Percentiles rank a stretch among this genome's conserved stretches.
These are phyloP conservation scores for Tolypocladium capitatum DNA, from an alignment of 2,329 filamentous ascomycete genomes.

Conservation along the genomic window DNA sequence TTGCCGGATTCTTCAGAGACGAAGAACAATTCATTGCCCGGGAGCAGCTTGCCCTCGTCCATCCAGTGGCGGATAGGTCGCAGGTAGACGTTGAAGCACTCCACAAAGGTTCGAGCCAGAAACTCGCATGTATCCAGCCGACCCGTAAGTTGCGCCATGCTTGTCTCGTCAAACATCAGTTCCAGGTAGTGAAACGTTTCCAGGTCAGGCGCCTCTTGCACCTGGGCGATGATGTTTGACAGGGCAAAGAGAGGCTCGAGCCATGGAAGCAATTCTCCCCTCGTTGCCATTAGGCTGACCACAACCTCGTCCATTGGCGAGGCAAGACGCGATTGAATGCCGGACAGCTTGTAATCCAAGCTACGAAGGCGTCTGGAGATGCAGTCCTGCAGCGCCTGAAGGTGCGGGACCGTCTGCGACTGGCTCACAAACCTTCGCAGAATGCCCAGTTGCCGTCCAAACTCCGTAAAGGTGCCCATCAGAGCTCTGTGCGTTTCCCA, in stretches of 20 bases:
- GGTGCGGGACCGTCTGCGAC: constrained; percentile 38
- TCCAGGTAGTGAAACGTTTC: constrained; percentile 66
- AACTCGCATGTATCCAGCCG: constrained; percentile 47
- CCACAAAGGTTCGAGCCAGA: constrained; percentile 59
- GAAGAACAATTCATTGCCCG: constrained; percentile 62
- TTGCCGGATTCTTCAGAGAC: constrained; percentile 45
- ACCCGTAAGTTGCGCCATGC: constrained; percentile 55
- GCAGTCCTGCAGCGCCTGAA: constrained; percentile 60
- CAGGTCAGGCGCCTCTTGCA: constrained; percentile 34
- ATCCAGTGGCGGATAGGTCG: constrained; percentile 75
- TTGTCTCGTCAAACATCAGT: constrained; percentile 58
- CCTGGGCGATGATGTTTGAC: constrained; percentile 44
- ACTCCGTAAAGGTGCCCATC: constrained; percentile 32
- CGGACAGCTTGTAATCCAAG: constrained; percentile 47
- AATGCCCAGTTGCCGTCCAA: constrained; percentile 29
- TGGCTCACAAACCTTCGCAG: constrained; percentile 31
- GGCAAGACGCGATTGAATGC: constrained; percentile 48
- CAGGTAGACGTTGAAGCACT: constrained; percentile 72
- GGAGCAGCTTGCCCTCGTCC: constrained; percentile 57
- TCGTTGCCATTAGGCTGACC: constrained; percentile 53
- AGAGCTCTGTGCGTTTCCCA: constrained; percentile 37
- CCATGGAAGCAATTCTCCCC: constrained; percentile 39
- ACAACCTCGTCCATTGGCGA: constrained; percentile 36
- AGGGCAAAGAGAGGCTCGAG: constrained; percentile 46
- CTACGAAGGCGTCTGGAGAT: constrained; percentile 40